phyloP scores from a whole-genome alignment of 2,329 filamentous ascomycete species.

The Exophiala dermatitidis region DNA sequence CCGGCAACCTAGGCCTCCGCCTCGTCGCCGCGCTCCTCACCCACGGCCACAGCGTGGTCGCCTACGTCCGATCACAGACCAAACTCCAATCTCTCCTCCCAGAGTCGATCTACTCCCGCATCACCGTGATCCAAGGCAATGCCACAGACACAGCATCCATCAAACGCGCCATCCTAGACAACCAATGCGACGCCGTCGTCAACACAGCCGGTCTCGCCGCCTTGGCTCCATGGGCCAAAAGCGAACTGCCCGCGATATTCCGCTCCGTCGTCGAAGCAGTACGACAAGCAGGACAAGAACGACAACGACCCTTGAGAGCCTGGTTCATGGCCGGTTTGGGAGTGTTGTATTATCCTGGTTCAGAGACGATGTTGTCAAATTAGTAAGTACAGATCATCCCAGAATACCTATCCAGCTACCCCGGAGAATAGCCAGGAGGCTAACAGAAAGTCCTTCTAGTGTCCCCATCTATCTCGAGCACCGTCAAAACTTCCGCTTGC shows the following conservation, averaged over 20 bases:
- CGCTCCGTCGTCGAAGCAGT: slow-evolving; percentile 32
- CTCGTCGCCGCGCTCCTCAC: slow-evolving; percentile 33
- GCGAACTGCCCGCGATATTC: slow-evolving; percentile 34
- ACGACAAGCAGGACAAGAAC: slow-evolving; percentile 31
- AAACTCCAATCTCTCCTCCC: slow-evolving; percentile 37
- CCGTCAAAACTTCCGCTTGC: slow-evolving; percentile 30
- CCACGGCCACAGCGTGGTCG: slow-evolving; percentile 34
- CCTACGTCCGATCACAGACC: slow-evolving; percentile 35
- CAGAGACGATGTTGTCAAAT: slow-evolving; percentile 30
- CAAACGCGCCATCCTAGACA: slow-evolving; percentile 33
- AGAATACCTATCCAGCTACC: neutral
- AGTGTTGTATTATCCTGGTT: slow-evolving; percentile 35
- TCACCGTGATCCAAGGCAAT: slow-evolving; percentile 35
- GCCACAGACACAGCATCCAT: slow-evolving; percentile 34
- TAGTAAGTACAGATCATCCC: slow-evolving; percentile 28
- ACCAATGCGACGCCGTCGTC: slow-evolving; percentile 37
- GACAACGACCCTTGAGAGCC: slow-evolving; percentile 32
- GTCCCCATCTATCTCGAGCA: slow-evolving; percentile 35
- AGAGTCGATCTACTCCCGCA: slow-evolving; percentile 28
- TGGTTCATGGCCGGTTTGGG: slow-evolving; percentile 37
- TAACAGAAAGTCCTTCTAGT: slow-evolving; percentile 25
- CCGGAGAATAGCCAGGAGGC: neutral
- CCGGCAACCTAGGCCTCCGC: slow-evolving; percentile 36
- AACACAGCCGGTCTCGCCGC: slow-evolving; percentile 37
- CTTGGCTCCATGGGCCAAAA: slow-evolving; percentile 35